Conservation (phyloP, 2,329 filamentous ascomycete species). For the Aspergillus thermomutatus region DNA sequence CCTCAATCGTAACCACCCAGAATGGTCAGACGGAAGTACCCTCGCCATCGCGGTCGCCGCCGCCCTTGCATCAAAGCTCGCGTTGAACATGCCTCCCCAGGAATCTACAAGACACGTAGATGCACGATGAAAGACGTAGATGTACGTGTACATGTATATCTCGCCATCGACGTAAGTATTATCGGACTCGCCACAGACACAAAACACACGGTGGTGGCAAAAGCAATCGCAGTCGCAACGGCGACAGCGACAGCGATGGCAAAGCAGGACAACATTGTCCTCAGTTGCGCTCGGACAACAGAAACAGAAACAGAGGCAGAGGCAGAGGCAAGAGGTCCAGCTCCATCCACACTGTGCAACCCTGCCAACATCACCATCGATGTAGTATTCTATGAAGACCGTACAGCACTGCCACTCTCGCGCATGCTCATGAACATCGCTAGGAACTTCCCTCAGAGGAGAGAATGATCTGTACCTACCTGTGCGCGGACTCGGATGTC, state of each 20-base stretch:
- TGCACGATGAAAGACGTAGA: too few relatives aligned
- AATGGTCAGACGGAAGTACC: background rate
- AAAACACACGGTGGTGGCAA: background rate
- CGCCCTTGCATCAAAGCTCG: background rate
- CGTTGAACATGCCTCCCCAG: background rate
- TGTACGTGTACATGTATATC: background rate
- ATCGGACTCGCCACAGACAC: background rate
- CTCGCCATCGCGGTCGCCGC: background rate
- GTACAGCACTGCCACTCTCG: too few relatives aligned
- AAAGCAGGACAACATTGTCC: too few relatives aligned
- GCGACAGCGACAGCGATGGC: too few relatives aligned
- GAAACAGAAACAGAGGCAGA: background rate
- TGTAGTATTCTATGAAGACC: too few relatives aligned
- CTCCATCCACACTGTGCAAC: background rate
- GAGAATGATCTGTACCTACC: background rate
- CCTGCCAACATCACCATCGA: background rate
- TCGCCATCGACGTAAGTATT: too few relatives aligned
- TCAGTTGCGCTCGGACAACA: background rate
- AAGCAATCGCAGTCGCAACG: background rate
- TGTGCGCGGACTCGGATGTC: background rate
- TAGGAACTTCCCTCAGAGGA: background rate
- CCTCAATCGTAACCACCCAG: background rate
- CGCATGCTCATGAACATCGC: too few relatives aligned
- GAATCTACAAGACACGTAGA: background rate
- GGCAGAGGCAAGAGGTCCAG: background rate